These are phyloP conservation scores for Cladosporium sp. DNA, from an alignment of 2,329 filamentous ascomycete genomes.

Conservation along the genomic window DNA sequence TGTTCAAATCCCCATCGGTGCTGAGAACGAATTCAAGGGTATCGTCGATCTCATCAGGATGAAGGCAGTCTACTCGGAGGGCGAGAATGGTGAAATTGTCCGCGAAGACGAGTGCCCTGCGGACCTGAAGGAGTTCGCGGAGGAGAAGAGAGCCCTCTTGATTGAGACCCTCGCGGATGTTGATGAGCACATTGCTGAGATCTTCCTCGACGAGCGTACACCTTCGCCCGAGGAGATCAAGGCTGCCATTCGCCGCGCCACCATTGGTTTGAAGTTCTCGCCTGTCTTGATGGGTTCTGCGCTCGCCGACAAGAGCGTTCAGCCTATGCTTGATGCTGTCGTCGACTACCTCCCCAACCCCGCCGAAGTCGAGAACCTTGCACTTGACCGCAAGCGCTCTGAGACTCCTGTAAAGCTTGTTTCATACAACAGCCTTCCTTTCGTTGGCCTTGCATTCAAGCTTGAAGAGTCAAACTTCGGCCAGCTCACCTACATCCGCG, in stretches of 20 bases:
- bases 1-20: conserved; percentile 89
- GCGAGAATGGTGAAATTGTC: conserved; percentile 70
- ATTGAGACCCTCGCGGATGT: conserved; percentile 97
- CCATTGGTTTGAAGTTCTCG: conserved; percentile 84
- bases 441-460: conserved; percentile 96
- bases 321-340: conserved; percentile 94
- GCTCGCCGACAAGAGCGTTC: conserved; percentile 87
- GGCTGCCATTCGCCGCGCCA: conserved; percentile 84
- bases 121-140: conserved; percentile 69
- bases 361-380: conserved; percentile 80
- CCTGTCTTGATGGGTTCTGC: conserved; percentile 97
- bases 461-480: conserved; percentile 98
- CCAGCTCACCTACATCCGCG: conserved; percentile 95
- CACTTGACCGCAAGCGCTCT: conserved; percentile 73
- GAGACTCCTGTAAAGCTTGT: conserved; percentile 83
- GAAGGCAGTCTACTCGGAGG: conserved; percentile 91
- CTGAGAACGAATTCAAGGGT: conserved; percentile 86
- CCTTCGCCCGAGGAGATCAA: conserved; percentile 82
- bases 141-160: conserved; percentile 77
- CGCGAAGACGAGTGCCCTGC: conserved; percentile 76
- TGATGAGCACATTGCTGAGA: conserved; percentile 94
- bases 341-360: conserved; percentile 96
- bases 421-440: conserved; percentile 88
- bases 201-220: conserved; percentile 82
- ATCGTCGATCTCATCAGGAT: conserved; percentile 90